phyloP scores from a whole-genome alignment of 2,329 filamentous ascomycete species.

The Dothistroma septosporum region DNA sequence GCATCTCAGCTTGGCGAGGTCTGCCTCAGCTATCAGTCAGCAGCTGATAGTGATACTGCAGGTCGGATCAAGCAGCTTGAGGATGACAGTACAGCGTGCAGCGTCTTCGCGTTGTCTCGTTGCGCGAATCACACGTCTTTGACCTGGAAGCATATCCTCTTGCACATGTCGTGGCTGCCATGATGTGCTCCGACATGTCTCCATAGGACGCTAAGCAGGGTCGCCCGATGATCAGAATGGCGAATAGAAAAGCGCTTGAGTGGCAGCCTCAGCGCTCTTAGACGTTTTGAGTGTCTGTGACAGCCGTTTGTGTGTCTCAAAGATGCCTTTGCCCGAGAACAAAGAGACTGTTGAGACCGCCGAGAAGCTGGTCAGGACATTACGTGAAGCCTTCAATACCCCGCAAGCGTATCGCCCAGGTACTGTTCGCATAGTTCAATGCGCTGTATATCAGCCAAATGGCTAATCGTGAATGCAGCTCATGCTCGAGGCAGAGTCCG shows the following conservation, averaged over 20 bases:
- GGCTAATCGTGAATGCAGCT: conserved; percentile 34
- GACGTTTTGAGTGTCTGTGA: not conserved
- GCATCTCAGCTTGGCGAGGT: not conserved
- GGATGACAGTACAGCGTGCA: not conserved
- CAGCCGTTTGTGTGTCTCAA: not conserved
- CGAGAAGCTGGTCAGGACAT: conserved; percentile 20
- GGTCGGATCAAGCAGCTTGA: not conserved
- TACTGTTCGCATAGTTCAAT: conserved; percentile 3
- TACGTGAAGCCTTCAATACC: conserved; percentile 26
- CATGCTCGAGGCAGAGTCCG: conserved; percentile 53
- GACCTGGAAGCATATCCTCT: not conserved
- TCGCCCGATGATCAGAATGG: not conserved
- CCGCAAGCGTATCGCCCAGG: conserved; percentile 26
- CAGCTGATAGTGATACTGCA: not conserved
- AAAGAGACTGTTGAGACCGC: conserved; percentile 19
- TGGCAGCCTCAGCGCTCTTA: not conserved
- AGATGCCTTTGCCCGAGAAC: conserved; percentile 27
- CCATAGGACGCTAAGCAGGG: not conserved
- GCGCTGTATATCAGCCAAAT: not conserved
- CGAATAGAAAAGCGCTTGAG: not conserved
- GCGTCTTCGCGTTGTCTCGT: not conserved
- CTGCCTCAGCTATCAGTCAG: conserved; percentile 4
- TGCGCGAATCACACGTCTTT: not conserved
- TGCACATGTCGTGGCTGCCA: not conserved
- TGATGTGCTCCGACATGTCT: not conserved